Evolutionary conservation across 352 stramenopile genomes (phyloP).

Genomic region (Phytopythium litorale): DNA sequence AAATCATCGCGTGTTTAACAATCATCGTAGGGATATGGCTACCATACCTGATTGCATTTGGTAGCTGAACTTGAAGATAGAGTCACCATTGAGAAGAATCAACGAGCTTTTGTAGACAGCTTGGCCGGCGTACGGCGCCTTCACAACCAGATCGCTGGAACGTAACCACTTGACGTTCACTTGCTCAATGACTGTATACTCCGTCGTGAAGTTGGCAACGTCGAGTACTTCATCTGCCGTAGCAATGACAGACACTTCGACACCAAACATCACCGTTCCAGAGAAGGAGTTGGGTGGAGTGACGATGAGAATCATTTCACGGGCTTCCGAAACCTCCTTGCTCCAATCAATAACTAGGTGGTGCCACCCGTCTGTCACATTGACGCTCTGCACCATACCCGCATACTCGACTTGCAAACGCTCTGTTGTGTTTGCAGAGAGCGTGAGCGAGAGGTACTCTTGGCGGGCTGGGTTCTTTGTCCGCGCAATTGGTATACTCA

Average conservation of each 20-base stretch:
- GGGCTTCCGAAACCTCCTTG: constrained; percentile 4
- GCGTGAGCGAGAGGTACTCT: constrained; percentile 11
- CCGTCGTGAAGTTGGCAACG: constrained; percentile 15
- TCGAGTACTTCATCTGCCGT: neutral
- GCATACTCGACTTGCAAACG: constrained; percentile 12
- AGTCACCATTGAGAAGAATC: constrained; percentile 15
- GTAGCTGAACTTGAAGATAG: constrained; percentile 30
- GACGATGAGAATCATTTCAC: constrained; percentile 13
- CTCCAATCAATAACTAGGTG: constrained; percentile 10
- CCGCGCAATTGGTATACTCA: neutral
- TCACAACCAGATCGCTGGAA: constrained; percentile 5
- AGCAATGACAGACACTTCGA: constrained; percentile 14
- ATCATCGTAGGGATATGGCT: neutral
- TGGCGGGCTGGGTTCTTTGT: neutral
- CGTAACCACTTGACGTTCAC: constrained; percentile 27
- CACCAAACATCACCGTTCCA: constrained; percentile 16
- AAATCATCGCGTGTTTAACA: neutral
- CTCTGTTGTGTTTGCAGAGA: constrained; percentile 13
- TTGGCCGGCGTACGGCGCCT: neutral
- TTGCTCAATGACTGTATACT: constrained; percentile 11
- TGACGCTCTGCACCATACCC: constrained; percentile 2
- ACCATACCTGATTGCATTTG: constrained; percentile 28
- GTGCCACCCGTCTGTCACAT: neutral
- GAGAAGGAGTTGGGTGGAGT: constrained; percentile 15
- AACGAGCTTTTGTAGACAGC: constrained; percentile 27